Evolutionary conservation across 495 filamentous ascomycete species (phyloP), one percentile per base, ranked within the genome.

Genomic region (Copromyces sp.): DNA sequence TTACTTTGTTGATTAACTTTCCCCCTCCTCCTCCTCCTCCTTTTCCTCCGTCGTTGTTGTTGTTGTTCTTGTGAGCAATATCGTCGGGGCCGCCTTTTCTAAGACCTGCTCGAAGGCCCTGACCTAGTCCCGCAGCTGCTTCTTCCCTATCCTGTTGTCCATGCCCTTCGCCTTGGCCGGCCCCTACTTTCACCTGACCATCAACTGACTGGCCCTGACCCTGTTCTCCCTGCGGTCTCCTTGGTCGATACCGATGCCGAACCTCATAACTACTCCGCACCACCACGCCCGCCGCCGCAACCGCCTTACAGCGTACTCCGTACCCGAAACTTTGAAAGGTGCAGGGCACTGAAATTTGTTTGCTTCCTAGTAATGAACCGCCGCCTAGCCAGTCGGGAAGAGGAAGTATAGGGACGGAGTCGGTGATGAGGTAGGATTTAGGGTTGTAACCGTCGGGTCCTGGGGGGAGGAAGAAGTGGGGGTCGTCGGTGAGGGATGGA

Each of bases 371-470:
- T 70, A 77, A 73, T 4, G 77, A 69, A 8, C 78, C 79, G 12
- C 80, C 69, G 71, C 80, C 80, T 17, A 65, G 29, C 53, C 53
- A 65, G 1, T 65, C 53, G 29, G 53, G 53, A 4, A 65, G 53
- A 1, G 81, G 80, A n/a, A 83, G 76, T 70, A 82, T 75, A 72
- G 81, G 79, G 47, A 84, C 78, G 65, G 76, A 78, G 69, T 84
- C 81, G 74, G 74, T 74, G 70, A 83, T 77, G 69, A 78, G 70
- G 71, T 79, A 82, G 61, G 76, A 75, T 11, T 72, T 59, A 1
- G 80, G 75, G n/a, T 76, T 72, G n/a, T n/a, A 45, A 37, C 79
- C 78, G 72, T 78, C 74, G 0, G 53, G 53, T 0, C 53, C 29
- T 2, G 53, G 7, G 6, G 53, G 32, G 3, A 75, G 65, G 70